These are phyloP conservation scores for Globisporangium canariense DNA, from an alignment of 352 stramenopile species.

Conservation along the genomic window DNA sequence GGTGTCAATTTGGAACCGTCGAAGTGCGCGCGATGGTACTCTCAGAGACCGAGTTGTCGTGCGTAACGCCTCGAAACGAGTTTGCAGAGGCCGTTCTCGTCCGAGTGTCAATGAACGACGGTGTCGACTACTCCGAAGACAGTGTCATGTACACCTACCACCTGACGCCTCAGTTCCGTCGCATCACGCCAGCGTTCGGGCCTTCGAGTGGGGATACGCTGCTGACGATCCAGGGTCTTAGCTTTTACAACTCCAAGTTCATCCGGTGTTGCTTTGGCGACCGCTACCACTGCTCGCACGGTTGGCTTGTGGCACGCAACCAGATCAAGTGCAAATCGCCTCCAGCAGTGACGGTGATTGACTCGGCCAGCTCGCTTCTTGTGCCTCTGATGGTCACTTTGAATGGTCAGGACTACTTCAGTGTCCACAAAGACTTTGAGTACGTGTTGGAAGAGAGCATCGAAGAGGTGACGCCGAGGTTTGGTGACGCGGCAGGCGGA, in stretches of 20 bases:
- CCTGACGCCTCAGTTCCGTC: conserved; percentile 37
- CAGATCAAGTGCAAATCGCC: conserved; percentile 38
- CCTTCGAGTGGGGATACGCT: conserved; percentile 49
- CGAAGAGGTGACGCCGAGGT: conserved; percentile 33
- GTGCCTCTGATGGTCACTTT: conserved; percentile 64
- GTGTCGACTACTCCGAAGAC: conserved; percentile 85
- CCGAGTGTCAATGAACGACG: conserved; percentile 84
- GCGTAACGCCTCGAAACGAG: conserved; percentile 31
- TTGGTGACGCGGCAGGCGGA: conserved; percentile 47
- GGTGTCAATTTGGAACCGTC: conserved; percentile 47
- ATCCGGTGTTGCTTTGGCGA: conserved; percentile 65
- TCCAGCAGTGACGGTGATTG: conserved; percentile 12
- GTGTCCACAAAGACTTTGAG: conserved; percentile 45
- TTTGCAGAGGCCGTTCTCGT: conserved; percentile 40
- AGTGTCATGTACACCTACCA: conserved; percentile 62
- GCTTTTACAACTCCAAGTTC: conserved; percentile 56
- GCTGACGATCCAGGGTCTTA: conserved; percentile 45
- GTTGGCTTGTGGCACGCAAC: conserved; percentile 30
- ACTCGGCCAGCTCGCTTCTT: conserved; percentile 17
- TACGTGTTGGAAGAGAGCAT: conserved; percentile 49
- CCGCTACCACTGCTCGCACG: conserved; percentile 30
- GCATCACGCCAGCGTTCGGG: conserved; percentile 41
- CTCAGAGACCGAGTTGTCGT: conserved; percentile 36
- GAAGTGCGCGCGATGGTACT: conserved; percentile 38
- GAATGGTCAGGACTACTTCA: conserved; percentile 72